A percentile compares a stretch with the other conserved stretches of the same genome.
These are phyloP conservation scores for Gloeostereum incarnatum DNA, from an alignment of 768 basidiomycete genomes.

Conservation along the genomic window DNA sequence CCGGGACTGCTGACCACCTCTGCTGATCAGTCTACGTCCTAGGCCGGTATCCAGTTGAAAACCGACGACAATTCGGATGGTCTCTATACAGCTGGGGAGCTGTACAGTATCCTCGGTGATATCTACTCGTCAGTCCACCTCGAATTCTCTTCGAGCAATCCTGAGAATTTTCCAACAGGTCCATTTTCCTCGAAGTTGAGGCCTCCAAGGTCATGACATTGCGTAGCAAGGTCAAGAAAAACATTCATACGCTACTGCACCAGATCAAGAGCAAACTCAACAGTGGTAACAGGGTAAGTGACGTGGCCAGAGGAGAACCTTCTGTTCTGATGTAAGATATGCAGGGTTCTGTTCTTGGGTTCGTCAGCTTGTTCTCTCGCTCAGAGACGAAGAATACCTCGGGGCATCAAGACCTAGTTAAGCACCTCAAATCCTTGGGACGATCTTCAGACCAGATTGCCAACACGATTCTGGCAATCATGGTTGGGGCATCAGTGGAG, in stretches of 20 bases:
- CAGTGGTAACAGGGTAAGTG: slow-evolving; percentile 34
- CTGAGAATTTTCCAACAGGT: slow-evolving; percentile 40
- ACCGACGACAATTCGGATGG: slow-evolving; percentile 45
- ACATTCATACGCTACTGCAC: slow-evolving; percentile 43
- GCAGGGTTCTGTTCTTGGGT: slow-evolving; percentile 30
- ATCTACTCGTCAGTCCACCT: slow-evolving; percentile 54
- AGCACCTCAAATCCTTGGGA: slow-evolving; percentile 46
- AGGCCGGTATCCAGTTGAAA: slow-evolving; percentile 73
- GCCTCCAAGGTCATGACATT: slow-evolving; percentile 46
- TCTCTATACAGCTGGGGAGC: slow-evolving; percentile 49
- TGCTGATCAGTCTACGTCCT: background rate
- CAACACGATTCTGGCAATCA: slow-evolving; percentile 62
- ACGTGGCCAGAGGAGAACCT: too few species aligned
- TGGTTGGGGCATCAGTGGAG: slow-evolving; percentile 62
- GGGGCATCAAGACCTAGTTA: slow-evolving; percentile 44
- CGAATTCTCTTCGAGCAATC: too few species aligned
- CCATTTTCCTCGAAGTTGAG: slow-evolving; percentile 68
- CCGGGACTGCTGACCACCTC: background rate
- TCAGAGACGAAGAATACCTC: slow-evolving; percentile 30
- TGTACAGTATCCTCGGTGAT: slow-evolving; percentile 56
- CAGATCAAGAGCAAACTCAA: slow-evolving; percentile 43
- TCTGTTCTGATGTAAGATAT: slow-evolving; percentile 1
- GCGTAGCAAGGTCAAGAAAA: slow-evolving; percentile 36
- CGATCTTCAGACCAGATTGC: slow-evolving; percentile 52
- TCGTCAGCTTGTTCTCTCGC: too few species aligned